Conservation (phyloP, 352 stramenopile species). For the Hyaloperonospora brassicae region DNA sequence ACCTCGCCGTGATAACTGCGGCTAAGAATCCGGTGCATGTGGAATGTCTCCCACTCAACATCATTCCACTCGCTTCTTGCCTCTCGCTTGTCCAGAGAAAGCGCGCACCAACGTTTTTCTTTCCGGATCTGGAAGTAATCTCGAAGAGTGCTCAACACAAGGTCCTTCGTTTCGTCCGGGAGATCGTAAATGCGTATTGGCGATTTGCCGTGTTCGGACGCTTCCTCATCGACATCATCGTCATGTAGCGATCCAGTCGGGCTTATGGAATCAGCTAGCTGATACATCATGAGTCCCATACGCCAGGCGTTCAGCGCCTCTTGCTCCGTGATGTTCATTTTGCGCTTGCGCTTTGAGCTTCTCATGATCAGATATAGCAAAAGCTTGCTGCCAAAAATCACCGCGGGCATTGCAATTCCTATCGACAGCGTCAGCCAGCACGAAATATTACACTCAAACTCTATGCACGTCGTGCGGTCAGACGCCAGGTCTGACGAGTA, state of each 20-base stretch:
- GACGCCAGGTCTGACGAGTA: conserved; percentile 47
- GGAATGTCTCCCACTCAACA: conserved; percentile 51
- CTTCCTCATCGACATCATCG: conserved; percentile 23
- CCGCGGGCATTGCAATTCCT: conserved; percentile 35
- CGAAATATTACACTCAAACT: conserved; percentile 45
- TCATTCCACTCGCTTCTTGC: conserved; percentile 39
- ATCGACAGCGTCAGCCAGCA: conserved; percentile 62
- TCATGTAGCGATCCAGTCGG: conserved; percentile 24
- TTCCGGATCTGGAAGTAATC: conserved; percentile 57
- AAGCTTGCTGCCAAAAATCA: conserved; percentile 51
- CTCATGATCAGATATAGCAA: conserved; percentile 38
- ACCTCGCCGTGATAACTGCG: conserved; percentile 57
- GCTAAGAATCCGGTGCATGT: conserved; percentile 53
- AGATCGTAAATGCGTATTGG: conserved; percentile 52
- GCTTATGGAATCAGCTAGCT: conserved; percentile 31
- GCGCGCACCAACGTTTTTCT: conserved; percentile 28
- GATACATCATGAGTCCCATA: conserved; percentile 55
- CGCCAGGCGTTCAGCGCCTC: conserved; percentile 64
- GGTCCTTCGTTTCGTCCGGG: conserved; percentile 44
- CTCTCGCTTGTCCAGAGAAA: conserved; percentile 19
- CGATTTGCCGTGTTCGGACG: conserved; percentile 18
- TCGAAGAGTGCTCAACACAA: conserved; percentile 46
- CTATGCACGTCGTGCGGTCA: conserved; percentile 29
- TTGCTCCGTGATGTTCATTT: conserved; percentile 45
- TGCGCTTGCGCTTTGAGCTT: conserved; percentile 30